Base-by-base conservation (phyloP, 1,284 basidiomycete species). In the Apiotrichum porosum region DNA sequence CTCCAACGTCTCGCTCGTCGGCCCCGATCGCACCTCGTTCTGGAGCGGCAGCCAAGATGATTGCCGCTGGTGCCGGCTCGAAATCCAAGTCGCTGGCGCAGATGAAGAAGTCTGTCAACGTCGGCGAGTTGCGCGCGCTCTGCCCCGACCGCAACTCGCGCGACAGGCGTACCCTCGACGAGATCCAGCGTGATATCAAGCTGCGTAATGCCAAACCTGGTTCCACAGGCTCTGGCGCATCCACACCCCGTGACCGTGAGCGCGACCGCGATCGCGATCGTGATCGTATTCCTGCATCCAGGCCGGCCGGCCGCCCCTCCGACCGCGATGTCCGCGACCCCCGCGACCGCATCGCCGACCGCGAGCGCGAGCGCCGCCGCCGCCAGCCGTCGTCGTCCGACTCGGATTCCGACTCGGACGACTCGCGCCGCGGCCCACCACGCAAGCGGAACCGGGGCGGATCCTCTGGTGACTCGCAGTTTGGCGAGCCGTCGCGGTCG, bases 131-230 rank as follows among this genome's bases (percentile, higher is more conserved):
- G 46, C 51, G 63, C 19, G 61, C 58, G 31, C 44, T 69, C 9
- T 66, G 65, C 49, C 63, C 65, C 6, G 66, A 69, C 53, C 51
- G 66, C 38, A 52, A 54, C 10, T 57, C 52, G 9, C 54, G 68
- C 39, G 68, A 71, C 51, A 42, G 55, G 19, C 57, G 68, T 42
- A 63, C 61, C 3, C 56, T 65, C 26, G 68, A 69, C 46, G 62
- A 71, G 54, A 68, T 71, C 28, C 60, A 65, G 26, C 54, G 54
- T 36, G 68, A 69, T 48, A 58, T 68, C 10, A 28, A 28, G 26
- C 26, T 28, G 26, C 26, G 26, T 12, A n/a, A n/a, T n/a, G n/a
- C n/a, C n/a, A 28, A 28, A 12, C 8, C 8, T 12, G 26, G 26
- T 12, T 12, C 26, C 8, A 28, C 26, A 6, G 26, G 26, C 26